phyloP scores from a whole-genome alignment of 1,284 basidiomycete species.

The Moesziomyces sp. region DNA sequence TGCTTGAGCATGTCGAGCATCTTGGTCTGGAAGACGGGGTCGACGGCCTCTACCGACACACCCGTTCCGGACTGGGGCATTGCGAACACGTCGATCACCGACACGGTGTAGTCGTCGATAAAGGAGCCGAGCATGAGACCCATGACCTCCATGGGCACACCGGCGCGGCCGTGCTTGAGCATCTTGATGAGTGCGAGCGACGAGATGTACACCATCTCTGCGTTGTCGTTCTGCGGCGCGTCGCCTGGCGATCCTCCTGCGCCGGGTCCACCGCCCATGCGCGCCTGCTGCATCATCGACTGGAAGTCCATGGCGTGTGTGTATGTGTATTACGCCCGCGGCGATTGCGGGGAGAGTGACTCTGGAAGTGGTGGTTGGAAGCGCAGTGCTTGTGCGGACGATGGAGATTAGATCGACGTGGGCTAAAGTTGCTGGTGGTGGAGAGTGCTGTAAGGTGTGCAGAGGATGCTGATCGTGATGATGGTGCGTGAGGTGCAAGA shows the following conservation, averaged over 20 bases:
- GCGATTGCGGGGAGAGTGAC: background rate
- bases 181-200: conserved; percentile 73
- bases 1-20: conserved; percentile 99
- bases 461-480: no score
- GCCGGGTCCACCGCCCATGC: conserved; percentile 50
- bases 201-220: conserved; percentile 67
- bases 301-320: conserved; percentile 56
- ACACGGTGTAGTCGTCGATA: conserved; percentile 87
- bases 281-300: conserved; percentile 61
- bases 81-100: conserved; percentile 98
- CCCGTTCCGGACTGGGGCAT: conserved; percentile 99
- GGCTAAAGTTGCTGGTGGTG: background rate
- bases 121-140: conserved; percentile 99
- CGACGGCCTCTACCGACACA: conserved; percentile 97
- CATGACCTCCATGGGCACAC: conserved; percentile 99
- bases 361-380: background rate
- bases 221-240: conserved; percentile 69
- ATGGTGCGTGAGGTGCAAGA: no score
- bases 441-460: conserved; percentile 2
- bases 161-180: conserved; percentile 98
- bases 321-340: background rate
- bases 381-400: background rate
- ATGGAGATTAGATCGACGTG: background rate
- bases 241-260: conserved; percentile 51
- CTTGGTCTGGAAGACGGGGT: conserved; percentile 97